Base-by-base conservation (phyloP, 208 protist species). In the Herpetomonas samuelpessoai region DNA sequence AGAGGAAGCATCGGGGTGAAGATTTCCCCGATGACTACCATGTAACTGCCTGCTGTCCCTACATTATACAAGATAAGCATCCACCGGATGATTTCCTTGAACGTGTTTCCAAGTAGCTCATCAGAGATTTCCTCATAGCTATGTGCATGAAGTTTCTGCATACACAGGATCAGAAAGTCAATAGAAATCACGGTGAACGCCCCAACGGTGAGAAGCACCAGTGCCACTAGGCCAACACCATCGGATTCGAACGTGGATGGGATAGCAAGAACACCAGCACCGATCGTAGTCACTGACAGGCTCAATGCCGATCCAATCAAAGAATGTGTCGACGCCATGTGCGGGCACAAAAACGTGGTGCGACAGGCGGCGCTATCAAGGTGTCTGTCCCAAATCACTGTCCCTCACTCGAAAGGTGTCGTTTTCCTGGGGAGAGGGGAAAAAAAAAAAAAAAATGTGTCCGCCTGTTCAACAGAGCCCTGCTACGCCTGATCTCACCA, bases 111-210 rank as follows among this genome's bases (percentile, higher is more conserved):
- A 2, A 88, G 66, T 3, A 88, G 62, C 39, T 71, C 71, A 25
- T 73, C 54, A 7, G 78, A 74, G 7, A 88, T 82, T 41, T 85
- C 82, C 49, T 88, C 82, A 68, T 88, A 88, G 52, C 69, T 79
- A 10, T 76, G 62, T 48, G 71, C 44, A 35, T 67, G 57, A 2
- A 88, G 63, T n/a, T 58, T 65, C 44, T 79, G 69, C 4, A 85
- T 70, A 51, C 78, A 82, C 49, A 88, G 26, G 24, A 83, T 63
- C 6, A 88, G 63, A 67, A 76, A 85, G 41, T 88, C 77, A 54
- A 88, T 85, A 0, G 82, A 85, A 26, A 83, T 6, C 21, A 88
- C 57, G 0, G 82, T 88, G 28, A 88, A 70, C 18, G 73, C 25
- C 24, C 65, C 75, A 3, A 83, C 82, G 12, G 66, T 38, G 18